A percentile compares a stretch with the other conserved stretches of the same genome.
phyloP scores from a whole-genome alignment of 352 stramenopile genomes.

The Labyrinthula sp. region DNA sequence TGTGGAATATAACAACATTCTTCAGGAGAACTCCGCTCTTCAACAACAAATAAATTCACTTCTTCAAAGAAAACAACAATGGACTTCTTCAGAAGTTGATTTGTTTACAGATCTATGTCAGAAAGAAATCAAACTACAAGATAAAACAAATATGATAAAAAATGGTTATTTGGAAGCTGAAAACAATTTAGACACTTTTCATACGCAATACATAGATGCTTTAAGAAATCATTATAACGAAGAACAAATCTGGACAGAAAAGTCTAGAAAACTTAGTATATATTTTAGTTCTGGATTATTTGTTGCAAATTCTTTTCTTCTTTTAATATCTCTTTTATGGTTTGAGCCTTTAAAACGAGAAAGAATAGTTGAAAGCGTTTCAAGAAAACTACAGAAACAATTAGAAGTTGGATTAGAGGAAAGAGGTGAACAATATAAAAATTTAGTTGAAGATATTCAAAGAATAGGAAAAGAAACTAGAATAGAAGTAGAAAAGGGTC shows the following conservation, averaged over 20 bases:
- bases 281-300: slow-evolving; percentile 8
- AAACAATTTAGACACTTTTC: not conserved
- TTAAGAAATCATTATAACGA: slow-evolving; percentile 16
- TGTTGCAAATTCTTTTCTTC: slow-evolving; percentile 9
- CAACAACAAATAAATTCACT: slow-evolving; percentile 21
- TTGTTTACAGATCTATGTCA: slow-evolving; percentile 19
- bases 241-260: slow-evolving; percentile 17
- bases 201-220: slow-evolving; percentile 3
- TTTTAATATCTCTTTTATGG: slow-evolving; percentile 6
- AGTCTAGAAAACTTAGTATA: slow-evolving; percentile 6
- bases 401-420: too few species aligned
- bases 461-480: too few species aligned
- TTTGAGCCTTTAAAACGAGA: slow-evolving; percentile 17
- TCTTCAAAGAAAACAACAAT: slow-evolving; percentile 8
- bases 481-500: too few species aligned
- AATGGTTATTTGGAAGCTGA: not conserved
- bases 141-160: not conserved
- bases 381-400: slow-evolving; percentile 1
- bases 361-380: slow-evolving; percentile 7
- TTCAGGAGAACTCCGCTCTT: too few species aligned
- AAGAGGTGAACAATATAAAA: too few species aligned
- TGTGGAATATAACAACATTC: too few species aligned
- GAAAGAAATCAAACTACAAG: slow-evolving; percentile 5
- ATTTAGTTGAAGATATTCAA: too few species aligned
- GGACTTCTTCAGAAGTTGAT: slow-evolving; percentile 12